These are phyloP conservation scores for Begonia masoniana DNA, from an alignment of 306 rosid species.

Conservation along the genomic window DNA sequence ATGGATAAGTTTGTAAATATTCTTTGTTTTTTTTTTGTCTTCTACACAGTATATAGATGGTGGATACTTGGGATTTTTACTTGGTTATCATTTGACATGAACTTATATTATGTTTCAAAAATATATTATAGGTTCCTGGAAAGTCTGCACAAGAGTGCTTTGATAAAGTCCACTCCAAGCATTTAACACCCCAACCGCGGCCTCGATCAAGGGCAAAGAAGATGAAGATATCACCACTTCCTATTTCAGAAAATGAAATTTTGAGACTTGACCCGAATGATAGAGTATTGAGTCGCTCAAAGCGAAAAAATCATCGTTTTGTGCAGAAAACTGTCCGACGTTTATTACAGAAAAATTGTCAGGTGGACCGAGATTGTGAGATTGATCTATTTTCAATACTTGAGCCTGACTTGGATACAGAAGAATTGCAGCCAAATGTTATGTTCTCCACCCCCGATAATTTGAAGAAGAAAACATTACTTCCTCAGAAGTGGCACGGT, in stretches of 20 bases:
- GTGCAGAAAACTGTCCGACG: conserved; percentile 39
- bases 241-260: conserved; percentile 56
- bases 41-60: no score
- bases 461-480: conserved; percentile 26
- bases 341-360: conserved; percentile 24
- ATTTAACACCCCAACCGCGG: conserved; percentile 36
- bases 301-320: conserved; percentile 23
- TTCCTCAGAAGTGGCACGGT: conserved; percentile 19
- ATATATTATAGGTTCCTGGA: conserved; percentile 60
- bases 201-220: conserved; percentile 50
- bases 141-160: conserved; percentile 91
- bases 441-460: conserved; percentile 40
- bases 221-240: conserved; percentile 31
- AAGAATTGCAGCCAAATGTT: conserved; percentile 2
- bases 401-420: conserved; percentile 40
- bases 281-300: conserved; percentile 24
- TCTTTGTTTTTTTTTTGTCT: no score
- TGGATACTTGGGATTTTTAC: background rate
- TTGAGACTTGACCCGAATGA: conserved; percentile 31
- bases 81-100: background rate
- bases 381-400: conserved; percentile 73
- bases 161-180: conserved; percentile 49
- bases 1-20: no score
- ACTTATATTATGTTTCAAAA: conserved; percentile 10
- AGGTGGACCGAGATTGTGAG: conserved; percentile 24